Percentiles rank a stretch among this genome's conserved stretches.
Evolutionary conservation across 2,329 filamentous ascomycete species (phyloP).

Genomic region (Cladosporium austrohemisphaericum): DNA sequence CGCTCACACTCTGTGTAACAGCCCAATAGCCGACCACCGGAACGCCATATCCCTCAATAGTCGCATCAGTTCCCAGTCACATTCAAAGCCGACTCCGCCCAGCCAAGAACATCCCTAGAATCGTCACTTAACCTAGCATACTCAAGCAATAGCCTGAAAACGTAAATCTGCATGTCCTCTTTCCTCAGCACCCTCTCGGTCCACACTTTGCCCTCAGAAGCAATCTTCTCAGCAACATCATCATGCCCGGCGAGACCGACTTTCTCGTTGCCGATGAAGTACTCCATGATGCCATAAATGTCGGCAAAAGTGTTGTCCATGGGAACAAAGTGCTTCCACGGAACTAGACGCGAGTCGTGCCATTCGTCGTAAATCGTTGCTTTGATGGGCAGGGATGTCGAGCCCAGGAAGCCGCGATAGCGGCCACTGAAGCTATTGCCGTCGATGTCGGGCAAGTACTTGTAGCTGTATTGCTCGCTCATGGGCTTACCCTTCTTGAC

Average conservation of each 20-base stretch:
- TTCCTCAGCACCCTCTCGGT: conserved; percentile 63
- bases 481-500: conserved; percentile 34
- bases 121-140: conserved; percentile 44
- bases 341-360: conserved; percentile 66
- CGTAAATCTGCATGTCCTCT: conserved; percentile 72
- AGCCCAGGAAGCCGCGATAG: conserved; percentile 57
- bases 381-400: conserved; percentile 70
- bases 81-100: conserved; percentile 29
- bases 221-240: conserved; percentile 59
- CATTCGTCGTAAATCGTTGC: conserved; percentile 75
- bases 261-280: conserved; percentile 57
- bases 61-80: no score
- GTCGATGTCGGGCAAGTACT: conserved; percentile 73
- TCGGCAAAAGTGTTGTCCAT: conserved; percentile 72
- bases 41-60: no score
- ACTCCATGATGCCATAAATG: conserved; percentile 69
- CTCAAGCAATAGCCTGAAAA: conserved; percentile 54
- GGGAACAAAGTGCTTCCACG: conserved; percentile 79
- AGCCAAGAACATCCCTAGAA: conserved; percentile 39
- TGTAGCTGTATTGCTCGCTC: conserved; percentile 49
- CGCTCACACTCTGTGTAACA: no score
- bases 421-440: conserved; percentile 52
- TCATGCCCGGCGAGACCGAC: conserved; percentile 44
- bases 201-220: conserved; percentile 63
- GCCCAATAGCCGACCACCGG: no score